A percentile compares a stretch with the other conserved stretches of the same genome.
Evolutionary conservation across 768 basidiomycete species (phyloP).

Genomic region (Serendipita sp.): DNA sequence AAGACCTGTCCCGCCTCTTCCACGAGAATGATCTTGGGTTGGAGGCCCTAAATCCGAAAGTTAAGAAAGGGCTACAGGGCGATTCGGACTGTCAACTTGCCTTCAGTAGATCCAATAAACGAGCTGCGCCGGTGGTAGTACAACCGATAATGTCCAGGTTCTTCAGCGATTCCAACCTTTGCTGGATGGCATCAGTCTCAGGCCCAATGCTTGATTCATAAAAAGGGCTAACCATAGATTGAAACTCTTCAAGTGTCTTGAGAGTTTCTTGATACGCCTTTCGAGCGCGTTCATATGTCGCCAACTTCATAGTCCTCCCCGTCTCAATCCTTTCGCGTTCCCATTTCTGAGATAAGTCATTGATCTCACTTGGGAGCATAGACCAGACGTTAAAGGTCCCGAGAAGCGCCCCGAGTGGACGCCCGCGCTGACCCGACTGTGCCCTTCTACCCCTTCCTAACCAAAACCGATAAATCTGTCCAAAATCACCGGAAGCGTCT

Average conservation of each 20-base stretch:
- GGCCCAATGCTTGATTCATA: background rate
- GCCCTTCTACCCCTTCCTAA: too few relatives aligned
- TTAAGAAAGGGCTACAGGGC: background rate
- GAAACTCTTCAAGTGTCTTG: conserved; percentile 23
- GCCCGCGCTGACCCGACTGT: too few relatives aligned
- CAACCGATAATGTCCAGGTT: conserved; percentile 51
- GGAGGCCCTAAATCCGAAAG: conserved; percentile 28
- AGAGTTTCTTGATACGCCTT: conserved; percentile 26
- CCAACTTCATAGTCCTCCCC: conserved; percentile 18
- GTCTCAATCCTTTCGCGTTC: conserved; percentile 31
- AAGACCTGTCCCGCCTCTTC: conserved; percentile 75
- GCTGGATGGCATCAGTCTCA: background rate
- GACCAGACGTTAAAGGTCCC: too few relatives aligned
- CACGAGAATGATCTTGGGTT: conserved; percentile 46
- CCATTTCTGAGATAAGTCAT: conserved; percentile 14
- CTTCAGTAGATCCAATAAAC: conserved; percentile 25
- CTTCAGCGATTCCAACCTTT: background rate
- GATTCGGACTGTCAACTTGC: conserved; percentile 18
- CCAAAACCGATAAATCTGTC: too few relatives aligned
- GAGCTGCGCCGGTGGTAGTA: conserved; percentile 42
- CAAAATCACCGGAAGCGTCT: too few relatives aligned
- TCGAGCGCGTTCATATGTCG: conserved; percentile 29
- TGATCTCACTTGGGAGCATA: too few relatives aligned
- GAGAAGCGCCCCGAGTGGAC: too few relatives aligned
- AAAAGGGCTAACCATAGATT: conserved; percentile 32